These are phyloP conservation scores for Debaryomyces sp. DNA, from an alignment of 1,139 yeast species.

Conservation along the genomic window DNA sequence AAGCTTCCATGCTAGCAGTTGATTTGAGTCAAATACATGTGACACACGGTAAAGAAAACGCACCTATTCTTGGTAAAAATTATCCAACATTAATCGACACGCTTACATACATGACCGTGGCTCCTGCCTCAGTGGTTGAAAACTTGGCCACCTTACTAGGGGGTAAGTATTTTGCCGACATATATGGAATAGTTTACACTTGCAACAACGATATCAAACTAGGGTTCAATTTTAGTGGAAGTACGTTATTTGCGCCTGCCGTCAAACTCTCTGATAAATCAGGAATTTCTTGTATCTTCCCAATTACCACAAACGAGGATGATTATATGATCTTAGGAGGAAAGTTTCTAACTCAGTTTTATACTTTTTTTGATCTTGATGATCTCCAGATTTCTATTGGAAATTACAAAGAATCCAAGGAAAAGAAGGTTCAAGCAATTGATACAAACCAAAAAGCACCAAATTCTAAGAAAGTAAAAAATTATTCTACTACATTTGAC, in stretches of 20 bases:
- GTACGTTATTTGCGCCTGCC: background rate
- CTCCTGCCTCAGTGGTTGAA: slow-evolving; percentile 7
- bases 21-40: slow-evolving; percentile 8
- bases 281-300: slow-evolving; percentile 8
- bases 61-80: slow-evolving; percentile 6
- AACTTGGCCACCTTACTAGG: slow-evolving; percentile 7
- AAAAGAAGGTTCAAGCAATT: slow-evolving; percentile 78
- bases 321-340: slow-evolving; percentile 10
- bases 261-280: slow-evolving; percentile 3
- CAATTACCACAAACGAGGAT: slow-evolving; percentile 5
- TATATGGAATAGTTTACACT: slow-evolving; percentile 6
- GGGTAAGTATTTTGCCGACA: slow-evolving; percentile 2
- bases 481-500: slow-evolving; percentile 3
- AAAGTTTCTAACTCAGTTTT: slow-evolving; percentile 8
- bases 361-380: slow-evolving; percentile 11
- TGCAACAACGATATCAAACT: slow-evolving; percentile 5
- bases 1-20: slow-evolving; percentile 9
- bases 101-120: slow-evolving; percentile 7
- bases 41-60: background rate
- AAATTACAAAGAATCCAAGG: slow-evolving; percentile 55
- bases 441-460: slow-evolving; percentile 84
- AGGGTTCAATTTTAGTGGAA: slow-evolving; percentile 6
- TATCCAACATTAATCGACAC: slow-evolving; percentile 11
- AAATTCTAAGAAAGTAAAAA: background rate
- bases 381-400: slow-evolving; percentile 9